These are phyloP conservation scores for Strobilomyces dryophilus DNA, from an alignment of 768 basidiomycete species.

Conservation along the genomic window DNA sequence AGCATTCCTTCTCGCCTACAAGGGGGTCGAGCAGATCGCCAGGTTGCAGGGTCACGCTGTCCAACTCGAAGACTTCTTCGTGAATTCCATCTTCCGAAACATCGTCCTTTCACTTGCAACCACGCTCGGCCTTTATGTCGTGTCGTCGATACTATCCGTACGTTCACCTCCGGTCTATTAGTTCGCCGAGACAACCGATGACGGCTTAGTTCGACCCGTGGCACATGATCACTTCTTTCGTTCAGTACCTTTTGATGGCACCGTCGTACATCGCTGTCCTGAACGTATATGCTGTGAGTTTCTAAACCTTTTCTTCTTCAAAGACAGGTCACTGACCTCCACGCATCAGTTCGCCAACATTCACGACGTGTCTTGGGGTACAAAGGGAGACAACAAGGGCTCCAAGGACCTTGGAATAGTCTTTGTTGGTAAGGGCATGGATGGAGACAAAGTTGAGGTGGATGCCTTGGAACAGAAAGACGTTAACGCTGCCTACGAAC, in stretches of 20 bases:
- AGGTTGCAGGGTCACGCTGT: slow-evolving; percentile 43
- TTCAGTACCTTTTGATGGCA: slow-evolving; percentile 86
- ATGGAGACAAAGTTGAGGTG: slow-evolving; percentile 83
- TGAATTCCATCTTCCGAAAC: slow-evolving; percentile 34
- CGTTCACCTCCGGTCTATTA: slow-evolving; percentile 30
- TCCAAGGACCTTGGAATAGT: slow-evolving; percentile 74
- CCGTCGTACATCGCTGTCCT: slow-evolving; percentile 92
- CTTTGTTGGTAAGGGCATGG: slow-evolving; percentile 45
- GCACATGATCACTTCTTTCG: slow-evolving; percentile 59
- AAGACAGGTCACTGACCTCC: slow-evolving; percentile 1
- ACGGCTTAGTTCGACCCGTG: slow-evolving; percentile 49
- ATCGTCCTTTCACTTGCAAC: no score
- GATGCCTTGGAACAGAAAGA: slow-evolving; percentile 81
- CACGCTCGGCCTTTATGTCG: slow-evolving; percentile 38
- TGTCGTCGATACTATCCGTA: slow-evolving; percentile 81
- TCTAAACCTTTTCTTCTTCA: background rate
- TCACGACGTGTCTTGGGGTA: slow-evolving; percentile 69
- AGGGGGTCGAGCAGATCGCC: slow-evolving; percentile 65
- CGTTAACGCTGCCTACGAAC: slow-evolving; percentile 85
- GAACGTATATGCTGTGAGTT: slow-evolving; percentile 76
- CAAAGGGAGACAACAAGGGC: no score
- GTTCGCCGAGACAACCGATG: background rate
- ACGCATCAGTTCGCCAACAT: slow-evolving; percentile 69
- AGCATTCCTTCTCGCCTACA: slow-evolving; percentile 17
- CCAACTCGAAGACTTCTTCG: slow-evolving; percentile 54